Conservation (phyloP, 108 stramenopile species). For the Nitzschia sp. region DNA sequence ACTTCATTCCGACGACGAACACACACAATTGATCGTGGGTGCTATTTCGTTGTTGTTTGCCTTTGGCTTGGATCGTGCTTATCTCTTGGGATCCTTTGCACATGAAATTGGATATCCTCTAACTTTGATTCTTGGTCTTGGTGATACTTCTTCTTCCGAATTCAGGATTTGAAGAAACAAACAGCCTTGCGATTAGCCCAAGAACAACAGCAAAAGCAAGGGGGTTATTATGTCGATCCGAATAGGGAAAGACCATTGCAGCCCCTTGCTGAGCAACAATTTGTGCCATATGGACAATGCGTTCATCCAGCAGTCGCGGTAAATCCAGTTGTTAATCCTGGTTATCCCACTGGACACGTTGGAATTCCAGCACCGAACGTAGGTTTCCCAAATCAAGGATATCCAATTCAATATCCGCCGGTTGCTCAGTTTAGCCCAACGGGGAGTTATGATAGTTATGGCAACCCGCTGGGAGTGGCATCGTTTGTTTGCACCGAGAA, state of each 20-base stretch:
- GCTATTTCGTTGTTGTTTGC: constrained; percentile 7
- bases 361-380: neutral
- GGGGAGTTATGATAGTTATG: neutral
- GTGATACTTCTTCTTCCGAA: too few relatives aligned
- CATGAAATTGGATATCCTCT: too few relatives aligned
- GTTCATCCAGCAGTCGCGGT: neutral
- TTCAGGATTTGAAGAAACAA: constrained; percentile 79
- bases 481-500: neutral
- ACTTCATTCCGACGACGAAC: too few relatives aligned
- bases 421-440: neutral
- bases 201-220: constrained; percentile 50
- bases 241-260: neutral
- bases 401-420: neutral
- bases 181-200: constrained; percentile 67
- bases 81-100: constrained; percentile 17
- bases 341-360: neutral
- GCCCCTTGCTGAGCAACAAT: neutral
- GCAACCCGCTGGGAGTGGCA: neutral
- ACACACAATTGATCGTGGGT: too few relatives aligned
- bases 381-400: neutral
- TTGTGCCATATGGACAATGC: neutral
- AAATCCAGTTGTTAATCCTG: neutral
- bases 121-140: too few relatives aligned
- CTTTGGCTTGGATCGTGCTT: neutral
- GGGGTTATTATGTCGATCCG: neutral